Percentiles rank a stretch among this genome's conserved stretches.
Conservation (phyloP, 208 protist species). For the Acanthamoeba royreba region DNA sequence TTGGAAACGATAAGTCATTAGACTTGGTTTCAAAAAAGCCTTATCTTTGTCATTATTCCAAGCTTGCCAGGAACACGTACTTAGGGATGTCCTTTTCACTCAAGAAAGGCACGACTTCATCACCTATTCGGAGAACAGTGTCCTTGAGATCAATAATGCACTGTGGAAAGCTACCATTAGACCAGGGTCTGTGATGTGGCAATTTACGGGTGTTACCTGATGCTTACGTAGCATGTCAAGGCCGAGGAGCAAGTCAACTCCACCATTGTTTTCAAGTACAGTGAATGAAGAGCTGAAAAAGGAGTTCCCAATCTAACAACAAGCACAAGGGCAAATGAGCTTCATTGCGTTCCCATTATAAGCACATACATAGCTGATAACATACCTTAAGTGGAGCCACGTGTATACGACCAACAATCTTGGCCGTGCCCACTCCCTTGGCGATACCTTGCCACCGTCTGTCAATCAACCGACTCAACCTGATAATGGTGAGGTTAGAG, state of each 20-base stretch:
- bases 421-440: constrained; percentile 86
- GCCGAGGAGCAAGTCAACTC: constrained; percentile 91
- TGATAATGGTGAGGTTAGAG: too few relatives aligned
- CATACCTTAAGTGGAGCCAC: constrained; percentile 78
- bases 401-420: constrained; percentile 92
- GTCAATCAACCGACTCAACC: constrained; percentile 87
- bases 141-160: constrained; percentile 68
- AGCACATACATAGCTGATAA: too few relatives aligned
- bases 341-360: too few relatives aligned
- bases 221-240: constrained; percentile 91
- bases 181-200: too few relatives aligned
- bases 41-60: too few relatives aligned
- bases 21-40: too few relatives aligned
- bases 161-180: too few relatives aligned
- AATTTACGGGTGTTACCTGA: constrained; percentile 68
- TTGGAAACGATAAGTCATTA: too few relatives aligned
- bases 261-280: constrained; percentile 85
- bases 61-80: not conserved
- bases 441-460: constrained; percentile 83
- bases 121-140: constrained; percentile 69
- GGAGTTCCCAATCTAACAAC: constrained; percentile 73
- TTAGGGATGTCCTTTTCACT: constrained; percentile 46
- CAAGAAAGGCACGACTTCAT: constrained; percentile 67
- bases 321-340: too few relatives aligned
- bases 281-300: constrained; percentile 86